phyloP scores from a whole-genome alignment of 2,329 filamentous ascomycete genomes.

The Lojkania enalia region DNA sequence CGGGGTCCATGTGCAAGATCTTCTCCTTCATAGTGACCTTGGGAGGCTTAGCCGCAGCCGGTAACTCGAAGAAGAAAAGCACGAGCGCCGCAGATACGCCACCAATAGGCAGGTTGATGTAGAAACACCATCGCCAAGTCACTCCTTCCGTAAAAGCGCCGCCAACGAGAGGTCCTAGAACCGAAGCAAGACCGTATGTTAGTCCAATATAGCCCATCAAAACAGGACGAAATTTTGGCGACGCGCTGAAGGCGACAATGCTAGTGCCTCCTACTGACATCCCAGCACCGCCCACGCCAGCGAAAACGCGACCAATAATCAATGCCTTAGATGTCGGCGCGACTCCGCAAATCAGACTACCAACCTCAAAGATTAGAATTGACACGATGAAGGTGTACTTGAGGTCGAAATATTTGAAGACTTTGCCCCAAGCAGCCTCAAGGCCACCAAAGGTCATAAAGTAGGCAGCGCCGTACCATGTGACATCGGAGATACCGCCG shows the following conservation, averaged over 20 bases:
- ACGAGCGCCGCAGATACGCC: constrained; percentile 42
- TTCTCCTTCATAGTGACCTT: constrained; percentile 38
- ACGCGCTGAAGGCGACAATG: constrained; percentile 49
- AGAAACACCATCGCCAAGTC: constrained; percentile 51
- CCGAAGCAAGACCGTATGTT: constrained; percentile 39
- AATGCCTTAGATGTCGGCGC: constrained; percentile 41
- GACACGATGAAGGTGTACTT: constrained; percentile 43
- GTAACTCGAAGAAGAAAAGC: constrained; percentile 45
- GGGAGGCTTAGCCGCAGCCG: constrained; percentile 27
- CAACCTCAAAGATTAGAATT: constrained; percentile 57
- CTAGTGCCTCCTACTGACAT: constrained; percentile 32
- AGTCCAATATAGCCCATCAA: constrained; percentile 40
- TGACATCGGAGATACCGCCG: constrained; percentile 22
- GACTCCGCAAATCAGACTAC: constrained; percentile 56
- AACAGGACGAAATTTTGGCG: background rate
- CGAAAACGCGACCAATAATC: constrained; percentile 46
- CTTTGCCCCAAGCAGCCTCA: constrained; percentile 51
- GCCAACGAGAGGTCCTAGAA: constrained; percentile 48
- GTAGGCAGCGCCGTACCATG: constrained; percentile 42
- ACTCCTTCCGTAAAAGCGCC: constrained; percentile 44
- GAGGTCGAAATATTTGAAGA: constrained; percentile 50
- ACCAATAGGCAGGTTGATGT: constrained; percentile 54
- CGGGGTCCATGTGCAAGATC: constrained; percentile 50
- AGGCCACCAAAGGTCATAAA: constrained; percentile 50
- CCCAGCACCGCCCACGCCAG: constrained; percentile 44